These are phyloP conservation scores for Lizonia empirigonia DNA, from an alignment of 2,329 filamentous ascomycete species.

Conservation along the genomic window DNA sequence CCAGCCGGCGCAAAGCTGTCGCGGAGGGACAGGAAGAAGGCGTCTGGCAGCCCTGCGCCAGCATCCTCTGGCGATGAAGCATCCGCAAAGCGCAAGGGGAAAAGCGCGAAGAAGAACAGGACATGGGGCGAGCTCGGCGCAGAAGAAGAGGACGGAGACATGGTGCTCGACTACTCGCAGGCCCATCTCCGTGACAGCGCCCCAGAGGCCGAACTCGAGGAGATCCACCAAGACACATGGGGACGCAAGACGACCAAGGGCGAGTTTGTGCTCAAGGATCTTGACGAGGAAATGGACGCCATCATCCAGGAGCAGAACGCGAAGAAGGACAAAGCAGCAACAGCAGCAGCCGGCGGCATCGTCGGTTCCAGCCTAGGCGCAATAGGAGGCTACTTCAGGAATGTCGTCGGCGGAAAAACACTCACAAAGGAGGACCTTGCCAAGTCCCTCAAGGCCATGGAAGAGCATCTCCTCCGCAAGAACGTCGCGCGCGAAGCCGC, in stretches of 20 bases:
- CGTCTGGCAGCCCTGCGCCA: constrained; percentile 60
- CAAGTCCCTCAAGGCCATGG: constrained; percentile 94
- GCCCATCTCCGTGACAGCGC: constrained; percentile 57
- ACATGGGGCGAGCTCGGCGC: constrained; percentile 94
- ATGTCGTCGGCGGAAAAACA: constrained; percentile 92
- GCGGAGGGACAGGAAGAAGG: constrained; percentile 76
- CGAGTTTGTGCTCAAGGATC: constrained; percentile 89
- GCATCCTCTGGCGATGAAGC: constrained; percentile 85
- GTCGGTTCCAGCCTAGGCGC: constrained; percentile 81
- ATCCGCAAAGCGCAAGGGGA: constrained; percentile 61
- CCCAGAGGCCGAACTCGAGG: constrained; percentile 67
- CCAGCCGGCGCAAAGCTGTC: constrained; percentile 75
- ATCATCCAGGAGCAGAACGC: constrained; percentile 83
- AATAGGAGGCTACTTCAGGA: constrained; percentile 87
- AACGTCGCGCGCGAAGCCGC: constrained; percentile 96
- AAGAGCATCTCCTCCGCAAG: constrained; percentile 91
- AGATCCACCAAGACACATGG: constrained; percentile 80
- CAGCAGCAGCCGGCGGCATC: constrained; percentile 60
- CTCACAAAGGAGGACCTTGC: constrained; percentile 87
- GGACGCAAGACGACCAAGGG: constrained; percentile 84
- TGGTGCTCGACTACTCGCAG: constrained; percentile 88
- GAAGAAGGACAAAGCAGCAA: constrained; percentile 45
- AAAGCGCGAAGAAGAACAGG: constrained; percentile 78
- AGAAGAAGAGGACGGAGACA: constrained; percentile 78
- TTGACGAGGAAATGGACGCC: constrained; percentile 90